These are phyloP conservation scores for Botrytis squamosa DNA, from an alignment of 2,329 filamentous ascomycete species.

Conservation along the genomic window DNA sequence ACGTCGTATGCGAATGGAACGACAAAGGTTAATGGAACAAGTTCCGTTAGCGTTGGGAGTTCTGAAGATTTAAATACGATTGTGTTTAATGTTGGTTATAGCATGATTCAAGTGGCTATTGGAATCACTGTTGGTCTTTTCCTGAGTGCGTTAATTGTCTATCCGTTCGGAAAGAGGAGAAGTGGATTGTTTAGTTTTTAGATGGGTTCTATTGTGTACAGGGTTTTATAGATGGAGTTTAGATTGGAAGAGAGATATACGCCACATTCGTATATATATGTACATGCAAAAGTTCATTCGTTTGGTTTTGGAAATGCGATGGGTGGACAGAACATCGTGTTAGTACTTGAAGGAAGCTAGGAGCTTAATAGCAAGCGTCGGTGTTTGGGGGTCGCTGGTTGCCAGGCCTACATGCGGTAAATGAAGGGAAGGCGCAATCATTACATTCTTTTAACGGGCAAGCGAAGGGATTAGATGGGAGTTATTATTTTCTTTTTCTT, in stretches of 20 bases:
- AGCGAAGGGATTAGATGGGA: not conserved
- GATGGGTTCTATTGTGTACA: not conserved
- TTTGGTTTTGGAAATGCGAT: not conserved
- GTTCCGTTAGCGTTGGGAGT: constrained; percentile 28
- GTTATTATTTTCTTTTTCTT: not conserved
- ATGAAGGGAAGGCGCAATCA: constrained; percentile 4
- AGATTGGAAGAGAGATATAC: not conserved
- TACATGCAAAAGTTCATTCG: not conserved
- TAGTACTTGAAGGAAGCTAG: not conserved
- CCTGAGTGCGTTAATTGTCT: constrained; percentile 43
- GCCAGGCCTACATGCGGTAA: not conserved
- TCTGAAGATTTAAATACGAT: constrained; percentile 39
- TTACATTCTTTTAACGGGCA: constrained; percentile 1
- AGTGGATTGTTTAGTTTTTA: constrained; percentile 45
- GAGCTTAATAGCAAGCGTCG: not conserved
- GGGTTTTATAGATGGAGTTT: not conserved
- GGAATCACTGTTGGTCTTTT: constrained; percentile 46
- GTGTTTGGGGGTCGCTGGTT: constrained; percentile 7
- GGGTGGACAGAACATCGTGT: not conserved
- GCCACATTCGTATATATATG: not conserved
- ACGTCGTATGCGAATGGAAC: constrained; percentile 36
- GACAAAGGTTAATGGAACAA: constrained; percentile 33
- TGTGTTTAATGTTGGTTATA: constrained; percentile 43
- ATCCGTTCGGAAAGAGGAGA: constrained; percentile 44
- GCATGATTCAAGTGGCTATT: constrained; percentile 45